Evolutionary conservation across 225 moss, liverwort and hornwort genomes (phyloP), one percentile per base, ranked within the genome.

Genomic region (Pseudoscleropodium purum): DNA sequence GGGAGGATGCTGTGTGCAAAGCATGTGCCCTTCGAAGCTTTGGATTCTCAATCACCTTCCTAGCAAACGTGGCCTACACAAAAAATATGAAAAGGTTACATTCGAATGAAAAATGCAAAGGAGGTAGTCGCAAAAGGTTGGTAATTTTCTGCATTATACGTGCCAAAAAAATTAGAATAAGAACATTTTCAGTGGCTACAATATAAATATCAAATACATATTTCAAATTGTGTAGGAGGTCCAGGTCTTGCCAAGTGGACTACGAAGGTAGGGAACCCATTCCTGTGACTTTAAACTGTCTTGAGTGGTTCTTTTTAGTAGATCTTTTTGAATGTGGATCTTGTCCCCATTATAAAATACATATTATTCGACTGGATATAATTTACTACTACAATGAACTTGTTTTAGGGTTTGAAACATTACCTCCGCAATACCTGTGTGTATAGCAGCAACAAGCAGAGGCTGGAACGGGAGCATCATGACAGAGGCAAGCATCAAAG

Each of bases 341-440:
- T 16, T 47, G 5, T 36, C 25, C 5, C 17, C 24, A 10, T 11
- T 25, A 61, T 13, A 51, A 52, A 68, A n/a, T 67, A 52, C 67
- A 67, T n/a, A 51, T 52, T 9, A 37, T 68, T 47, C 16, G 33
- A 64, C 64, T 33, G 25, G 47, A 3, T 64, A 47, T 23, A 49
- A 45, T 64, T 47, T 82, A 47, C 64, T 11, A 47, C 33, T 82
- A 68, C 56, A 52, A 37, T 80, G 49, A 87, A 72, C n/a, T 57
- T 68, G 69, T 23, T 47, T 34, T 67, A 69, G 45, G 85, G 60
- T 41, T 70, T 89, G 36, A 47, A 66, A 43, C 76, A 49, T 79
- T 87, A 97, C 99, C 99, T 99, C 97, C 65, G 94, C 90, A 86
- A 99, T 87, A 62, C 95, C 93, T 79, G 95, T 92, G 84, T 99